Base-by-base conservation (phyloP, 192 early-diverging fungal species). In the Podila minutissima region DNA sequence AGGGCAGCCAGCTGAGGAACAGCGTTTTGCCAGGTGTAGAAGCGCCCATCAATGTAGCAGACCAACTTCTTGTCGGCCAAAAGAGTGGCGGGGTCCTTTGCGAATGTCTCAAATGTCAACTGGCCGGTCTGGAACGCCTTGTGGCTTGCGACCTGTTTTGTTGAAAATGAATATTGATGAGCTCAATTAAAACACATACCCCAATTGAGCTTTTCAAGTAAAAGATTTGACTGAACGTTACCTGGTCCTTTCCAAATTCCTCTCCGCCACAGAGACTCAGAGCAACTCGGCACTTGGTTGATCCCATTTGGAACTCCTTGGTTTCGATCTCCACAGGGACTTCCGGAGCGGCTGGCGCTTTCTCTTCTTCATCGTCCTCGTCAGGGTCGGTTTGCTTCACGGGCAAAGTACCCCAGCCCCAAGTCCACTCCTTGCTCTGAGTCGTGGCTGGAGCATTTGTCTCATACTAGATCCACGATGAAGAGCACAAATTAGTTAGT, bases 391-490 rank as follows among this genome's bases (percentile, higher is more conserved):
- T 58, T 62, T 72, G 81, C 66, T 90, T 89, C 6, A 86, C 86
- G 7, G 92, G 93, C 26, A 93, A 63, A 5, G 88, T 85, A 19
- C 93, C 92, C 93, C 93, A 94, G 20, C 86, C 84, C 93, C 93
- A 94, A 15, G 84, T 85, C 92, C 92, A 94, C 31, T 86, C 90
- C 33, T 76, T 75, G 20, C 76, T 65, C 28, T 71, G 72, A 20
- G 60, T 62, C 13, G 59, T 22, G 0, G 72, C 38, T n/a, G 67
- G 72, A 29, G 60, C 62, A 15, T 67, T 69, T 24, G 66, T 61
- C 41, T 81, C 77, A 37, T 81, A 81, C 77, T 81, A 67, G 11
- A n/a, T 38, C n/a, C 15, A 28, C 24, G 38, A 63, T 0, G 7
- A 38, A 63, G 12, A 33, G 26, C 19, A 41, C 9, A 41, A 0